Evolutionary conservation across 768 basidiomycete species (phyloP).

Genomic region (Boletus insuetus): DNA sequence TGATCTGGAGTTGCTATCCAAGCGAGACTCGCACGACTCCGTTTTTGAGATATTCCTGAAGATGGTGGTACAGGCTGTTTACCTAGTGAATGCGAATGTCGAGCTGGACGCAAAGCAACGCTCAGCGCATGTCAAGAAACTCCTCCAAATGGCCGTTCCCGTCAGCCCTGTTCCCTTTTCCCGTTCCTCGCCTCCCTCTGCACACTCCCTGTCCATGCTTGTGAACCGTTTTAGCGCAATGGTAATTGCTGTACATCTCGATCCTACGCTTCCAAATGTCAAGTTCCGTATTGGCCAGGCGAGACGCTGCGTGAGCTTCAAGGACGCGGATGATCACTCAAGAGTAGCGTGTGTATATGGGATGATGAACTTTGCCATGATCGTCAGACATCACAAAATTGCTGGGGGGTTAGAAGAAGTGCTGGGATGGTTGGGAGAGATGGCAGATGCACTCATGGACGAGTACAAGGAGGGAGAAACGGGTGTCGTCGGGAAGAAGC

Average conservation of each 20-base stretch:
- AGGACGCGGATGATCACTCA: slow-evolving; percentile 58
- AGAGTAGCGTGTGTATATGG: slow-evolving; percentile 74
- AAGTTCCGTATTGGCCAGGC: slow-evolving; percentile 61
- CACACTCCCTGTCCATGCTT: slow-evolving; percentile 66
- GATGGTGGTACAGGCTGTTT: slow-evolving; percentile 64
- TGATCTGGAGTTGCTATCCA: slow-evolving; percentile 51
- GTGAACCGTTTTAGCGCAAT: slow-evolving; percentile 80
- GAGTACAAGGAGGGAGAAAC: slow-evolving; percentile 45
- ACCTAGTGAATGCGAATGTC: slow-evolving; percentile 32
- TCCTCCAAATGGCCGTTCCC: slow-evolving; percentile 71
- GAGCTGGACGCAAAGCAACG: slow-evolving; percentile 33
- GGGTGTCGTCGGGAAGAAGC: slow-evolving; percentile 21
- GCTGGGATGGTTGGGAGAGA: slow-evolving; percentile 62
- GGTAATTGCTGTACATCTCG: slow-evolving; percentile 67
- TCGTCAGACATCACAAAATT: slow-evolving; percentile 53
- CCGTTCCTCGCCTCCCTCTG: slow-evolving; percentile 46
- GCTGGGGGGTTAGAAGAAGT: slow-evolving; percentile 46
- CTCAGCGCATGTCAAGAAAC: slow-evolving; percentile 53
- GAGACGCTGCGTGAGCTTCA: slow-evolving; percentile 64
- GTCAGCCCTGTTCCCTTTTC: slow-evolving; percentile 67
- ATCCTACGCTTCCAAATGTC: slow-evolving; percentile 46
- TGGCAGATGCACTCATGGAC: slow-evolving; percentile 49
- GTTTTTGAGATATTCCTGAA: slow-evolving; percentile 81
- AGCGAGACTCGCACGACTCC: slow-evolving; percentile 56
- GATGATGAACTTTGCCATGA: slow-evolving; percentile 63